Conservation (phyloP, 2,329 filamentous ascomycete genomes). For the Cercospora beticola region DNA sequence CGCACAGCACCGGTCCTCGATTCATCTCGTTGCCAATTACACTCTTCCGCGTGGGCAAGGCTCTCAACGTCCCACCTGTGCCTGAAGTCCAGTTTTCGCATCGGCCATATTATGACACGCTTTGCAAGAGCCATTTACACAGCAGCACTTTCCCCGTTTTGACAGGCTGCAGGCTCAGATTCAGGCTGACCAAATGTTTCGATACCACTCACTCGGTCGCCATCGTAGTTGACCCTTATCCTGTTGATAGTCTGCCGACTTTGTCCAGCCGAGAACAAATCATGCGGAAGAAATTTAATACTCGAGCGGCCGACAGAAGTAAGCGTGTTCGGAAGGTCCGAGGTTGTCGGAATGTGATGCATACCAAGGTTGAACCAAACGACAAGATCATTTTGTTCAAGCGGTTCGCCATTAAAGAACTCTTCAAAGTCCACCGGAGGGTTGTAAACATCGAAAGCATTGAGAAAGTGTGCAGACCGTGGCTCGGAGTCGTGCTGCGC, state of each 20-base stretch:
- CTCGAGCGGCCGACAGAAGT: conserved; percentile 50
- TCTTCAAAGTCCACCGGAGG: conserved; percentile 48
- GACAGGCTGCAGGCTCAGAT: conserved; percentile 15
- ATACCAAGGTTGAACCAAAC: conserved; percentile 85
- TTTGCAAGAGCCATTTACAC: not conserved
- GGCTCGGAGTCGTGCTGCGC: conserved; percentile 50
- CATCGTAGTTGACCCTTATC: conserved; percentile 43
- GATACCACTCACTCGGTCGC: conserved; percentile 34
- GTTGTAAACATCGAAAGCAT: conserved; percentile 40
- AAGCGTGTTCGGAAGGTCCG: conserved; percentile 56
- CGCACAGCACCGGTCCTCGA: not conserved
- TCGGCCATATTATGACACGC: not conserved
- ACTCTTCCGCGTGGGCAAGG: not conserved
- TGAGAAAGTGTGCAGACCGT: conserved; percentile 39
- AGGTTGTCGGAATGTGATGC: conserved; percentile 58
- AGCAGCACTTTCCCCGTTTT: not conserved
- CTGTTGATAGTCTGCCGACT: conserved; percentile 45
- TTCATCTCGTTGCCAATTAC: not conserved
- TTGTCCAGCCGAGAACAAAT: conserved; percentile 42
- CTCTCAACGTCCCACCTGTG: not conserved
- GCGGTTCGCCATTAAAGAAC: conserved; percentile 55
- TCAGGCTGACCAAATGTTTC: conserved; percentile 37
- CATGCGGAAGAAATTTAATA: conserved; percentile 50
- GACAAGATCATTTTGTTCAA: conserved; percentile 83
- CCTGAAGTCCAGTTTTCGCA: not conserved